These are phyloP conservation scores for Termitomyces sp. DNA, from an alignment of 768 basidiomycete species.

Conservation along the genomic window DNA sequence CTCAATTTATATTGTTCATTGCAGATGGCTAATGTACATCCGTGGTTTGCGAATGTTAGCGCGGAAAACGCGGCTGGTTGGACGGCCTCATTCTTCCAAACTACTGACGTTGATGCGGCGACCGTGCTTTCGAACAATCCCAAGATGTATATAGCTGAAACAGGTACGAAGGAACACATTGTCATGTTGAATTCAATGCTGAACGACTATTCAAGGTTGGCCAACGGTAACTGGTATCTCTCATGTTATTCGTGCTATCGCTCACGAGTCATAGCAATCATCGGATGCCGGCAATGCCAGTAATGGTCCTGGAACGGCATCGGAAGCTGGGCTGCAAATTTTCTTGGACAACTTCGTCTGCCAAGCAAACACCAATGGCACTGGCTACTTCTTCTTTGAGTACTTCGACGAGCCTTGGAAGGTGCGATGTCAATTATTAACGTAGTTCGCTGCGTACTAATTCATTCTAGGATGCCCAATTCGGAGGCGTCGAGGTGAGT, in stretches of 20 bases:
- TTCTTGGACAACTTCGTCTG: slow-evolving; percentile 90
- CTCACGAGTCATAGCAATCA: slow-evolving; percentile 41
- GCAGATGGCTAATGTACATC: slow-evolving; percentile 87
- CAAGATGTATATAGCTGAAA: slow-evolving; percentile 90
- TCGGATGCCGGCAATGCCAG: slow-evolving; percentile 52
- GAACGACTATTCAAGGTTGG: slow-evolving; percentile 36
- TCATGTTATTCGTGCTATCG: not conserved
- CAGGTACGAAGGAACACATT: slow-evolving; percentile 38
- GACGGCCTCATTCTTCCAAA: slow-evolving; percentile 77
- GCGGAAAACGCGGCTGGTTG: slow-evolving; percentile 70
- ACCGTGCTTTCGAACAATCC: slow-evolving; percentile 64
- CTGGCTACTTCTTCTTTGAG: slow-evolving; percentile 88
- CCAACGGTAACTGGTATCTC: slow-evolving; percentile 47
- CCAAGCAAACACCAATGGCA: slow-evolving; percentile 76
- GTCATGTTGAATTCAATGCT: not conserved
- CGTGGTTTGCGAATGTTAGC: slow-evolving; percentile 87
- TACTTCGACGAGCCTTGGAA: slow-evolving; percentile 84
- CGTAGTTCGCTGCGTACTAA: not conserved
- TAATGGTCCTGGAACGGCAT: slow-evolving; percentile 69
- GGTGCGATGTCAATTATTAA: slow-evolving; percentile 29
- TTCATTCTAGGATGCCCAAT: slow-evolving; percentile 44
- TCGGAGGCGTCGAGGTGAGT: slow-evolving; percentile 70
- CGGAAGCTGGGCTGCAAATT: slow-evolving; percentile 51
- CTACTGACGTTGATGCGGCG: slow-evolving; percentile 60
- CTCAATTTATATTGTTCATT: not conserved